A percentile compares a stretch with the other conserved stretches of the same genome.
phyloP scores from a whole-genome alignment of 2,329 filamentous ascomycete species.

The Colletotrichum tropicale region DNA sequence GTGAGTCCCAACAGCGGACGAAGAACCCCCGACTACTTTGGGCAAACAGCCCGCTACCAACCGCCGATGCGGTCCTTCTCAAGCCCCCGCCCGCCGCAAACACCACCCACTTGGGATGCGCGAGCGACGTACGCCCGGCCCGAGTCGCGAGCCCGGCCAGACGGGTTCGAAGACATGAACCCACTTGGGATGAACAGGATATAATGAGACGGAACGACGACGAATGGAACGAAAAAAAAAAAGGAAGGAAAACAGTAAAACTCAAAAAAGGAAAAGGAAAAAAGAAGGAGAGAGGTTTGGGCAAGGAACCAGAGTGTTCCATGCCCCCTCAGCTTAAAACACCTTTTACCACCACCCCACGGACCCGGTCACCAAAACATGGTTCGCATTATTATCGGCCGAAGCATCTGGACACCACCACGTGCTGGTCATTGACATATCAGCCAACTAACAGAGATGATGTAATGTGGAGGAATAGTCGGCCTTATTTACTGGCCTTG shows the following conservation, averaged over 20 bases:
- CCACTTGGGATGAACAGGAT: constrained; percentile 63
- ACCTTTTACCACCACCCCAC: background rate
- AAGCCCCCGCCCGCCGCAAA: constrained; percentile 54
- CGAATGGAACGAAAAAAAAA: background rate
- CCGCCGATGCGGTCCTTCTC: constrained; percentile 61
- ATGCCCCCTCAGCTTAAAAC: background rate
- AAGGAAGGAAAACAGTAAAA: background rate
- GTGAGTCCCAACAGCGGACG: constrained; percentile 39
- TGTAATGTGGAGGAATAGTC: constrained; percentile 3
- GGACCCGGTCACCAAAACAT: background rate
- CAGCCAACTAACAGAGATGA: background rate
- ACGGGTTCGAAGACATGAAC: constrained; percentile 48
- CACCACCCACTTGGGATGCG: constrained; percentile 44
- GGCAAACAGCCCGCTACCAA: constrained; percentile 58
- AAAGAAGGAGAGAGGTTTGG: background rate
- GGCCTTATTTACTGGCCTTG: background rate
- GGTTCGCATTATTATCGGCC: background rate
- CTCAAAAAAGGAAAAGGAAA: background rate
- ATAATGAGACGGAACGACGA: constrained; percentile 30
- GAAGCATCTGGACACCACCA: background rate
- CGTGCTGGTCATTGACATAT: background rate
- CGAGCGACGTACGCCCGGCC: constrained; percentile 41
- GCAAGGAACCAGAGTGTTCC: background rate
- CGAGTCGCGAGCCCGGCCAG: constrained; percentile 26
- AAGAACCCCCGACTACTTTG: constrained; percentile 61